Evolutionary conservation across 768 basidiomycete species (phyloP).

Genomic region (Phaeotremella fagi): DNA sequence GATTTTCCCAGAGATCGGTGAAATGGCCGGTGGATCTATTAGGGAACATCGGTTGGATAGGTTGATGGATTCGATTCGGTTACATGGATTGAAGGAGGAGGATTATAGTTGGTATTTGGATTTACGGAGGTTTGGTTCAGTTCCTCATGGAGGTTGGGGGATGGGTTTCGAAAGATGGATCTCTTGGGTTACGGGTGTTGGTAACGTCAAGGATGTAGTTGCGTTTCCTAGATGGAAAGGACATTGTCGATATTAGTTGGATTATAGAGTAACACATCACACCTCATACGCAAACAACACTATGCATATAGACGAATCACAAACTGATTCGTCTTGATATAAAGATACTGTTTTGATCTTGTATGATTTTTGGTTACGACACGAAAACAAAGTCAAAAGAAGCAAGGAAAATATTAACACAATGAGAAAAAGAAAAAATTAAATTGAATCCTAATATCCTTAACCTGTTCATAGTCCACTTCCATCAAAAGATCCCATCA

Average conservation of each 20-base stretch:
- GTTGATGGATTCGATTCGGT: conserved; percentile 53
- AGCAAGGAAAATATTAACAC: too few species aligned
- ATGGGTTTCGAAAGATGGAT: conserved; percentile 91
- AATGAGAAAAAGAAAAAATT: too few species aligned
- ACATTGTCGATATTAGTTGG: conserved; percentile 43
- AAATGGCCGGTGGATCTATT: conserved; percentile 86
- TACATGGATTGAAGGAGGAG: conserved; percentile 51
- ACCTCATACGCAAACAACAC: too few species aligned
- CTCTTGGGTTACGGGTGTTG: conserved; percentile 76
- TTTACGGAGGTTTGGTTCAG: conserved; percentile 73
- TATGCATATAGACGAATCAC: too few species aligned
- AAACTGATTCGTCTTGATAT: too few species aligned
- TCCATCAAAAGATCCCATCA: too few species aligned
- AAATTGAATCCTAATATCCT: too few species aligned
- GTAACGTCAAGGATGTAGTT: conserved; percentile 88
- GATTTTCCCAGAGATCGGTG: conserved; percentile 79
- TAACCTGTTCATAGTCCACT: too few species aligned
- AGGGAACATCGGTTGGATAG: conserved; percentile 52
- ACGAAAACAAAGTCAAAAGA: too few species aligned
- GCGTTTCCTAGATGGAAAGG: conserved; percentile 78
- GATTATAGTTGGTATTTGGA: conserved; percentile 65
- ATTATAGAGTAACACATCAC: too few species aligned
- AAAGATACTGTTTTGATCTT: too few species aligned
- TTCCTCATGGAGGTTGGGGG: conserved; percentile 92
- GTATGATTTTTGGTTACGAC: too few species aligned